Evolutionary conservation across 306 rosid genomes (phyloP).

Genomic region (Senna siamea): DNA sequence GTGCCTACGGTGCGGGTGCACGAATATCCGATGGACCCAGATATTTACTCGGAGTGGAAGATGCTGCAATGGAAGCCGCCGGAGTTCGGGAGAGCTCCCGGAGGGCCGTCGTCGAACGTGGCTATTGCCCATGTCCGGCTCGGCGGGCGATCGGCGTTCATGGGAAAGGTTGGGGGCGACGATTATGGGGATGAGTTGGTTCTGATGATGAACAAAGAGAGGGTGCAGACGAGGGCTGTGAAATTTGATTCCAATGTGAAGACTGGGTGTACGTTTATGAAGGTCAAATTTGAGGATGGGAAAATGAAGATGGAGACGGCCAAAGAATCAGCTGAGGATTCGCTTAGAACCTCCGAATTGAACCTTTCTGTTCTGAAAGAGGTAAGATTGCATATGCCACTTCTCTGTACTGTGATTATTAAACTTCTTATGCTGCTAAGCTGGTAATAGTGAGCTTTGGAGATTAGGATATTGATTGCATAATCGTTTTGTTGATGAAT

Average conservation of each 20-base stretch:
- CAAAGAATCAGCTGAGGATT: slow-evolving; percentile 70
- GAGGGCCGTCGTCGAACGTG: slow-evolving; percentile 79
- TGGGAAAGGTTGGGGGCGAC: slow-evolving; percentile 87
- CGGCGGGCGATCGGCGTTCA: slow-evolving; percentile 84
- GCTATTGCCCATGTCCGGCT: slow-evolving; percentile 91
- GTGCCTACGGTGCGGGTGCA: slow-evolving; percentile 82
- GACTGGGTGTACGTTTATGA: slow-evolving; percentile 68
- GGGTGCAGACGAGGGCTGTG: slow-evolving; percentile 82
- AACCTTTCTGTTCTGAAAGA: slow-evolving; percentile 84
- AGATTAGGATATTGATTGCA: neutral
- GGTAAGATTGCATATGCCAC: slow-evolving; percentile 43
- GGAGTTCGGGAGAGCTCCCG: slow-evolving; percentile 83
- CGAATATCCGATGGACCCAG: slow-evolving; percentile 76
- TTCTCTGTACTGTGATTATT: neutral
- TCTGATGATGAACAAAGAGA: slow-evolving; percentile 76
- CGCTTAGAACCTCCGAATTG: slow-evolving; percentile 63
- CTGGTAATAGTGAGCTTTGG: neutral
- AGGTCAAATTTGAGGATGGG: slow-evolving; percentile 67
- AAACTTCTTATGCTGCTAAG: neutral
- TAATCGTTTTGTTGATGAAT: neutral
- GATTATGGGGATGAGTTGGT: slow-evolving; percentile 73
- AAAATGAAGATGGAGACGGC: slow-evolving; percentile 65
- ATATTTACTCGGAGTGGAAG: slow-evolving; percentile 87
- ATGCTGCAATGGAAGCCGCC: slow-evolving; percentile 99
- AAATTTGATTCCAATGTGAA: slow-evolving; percentile 50